Percentiles rank a stretch among this genome's conserved stretches.
Conservation (phyloP, 2,329 filamentous ascomycete genomes). For the Monosporascus ibericus region DNA sequence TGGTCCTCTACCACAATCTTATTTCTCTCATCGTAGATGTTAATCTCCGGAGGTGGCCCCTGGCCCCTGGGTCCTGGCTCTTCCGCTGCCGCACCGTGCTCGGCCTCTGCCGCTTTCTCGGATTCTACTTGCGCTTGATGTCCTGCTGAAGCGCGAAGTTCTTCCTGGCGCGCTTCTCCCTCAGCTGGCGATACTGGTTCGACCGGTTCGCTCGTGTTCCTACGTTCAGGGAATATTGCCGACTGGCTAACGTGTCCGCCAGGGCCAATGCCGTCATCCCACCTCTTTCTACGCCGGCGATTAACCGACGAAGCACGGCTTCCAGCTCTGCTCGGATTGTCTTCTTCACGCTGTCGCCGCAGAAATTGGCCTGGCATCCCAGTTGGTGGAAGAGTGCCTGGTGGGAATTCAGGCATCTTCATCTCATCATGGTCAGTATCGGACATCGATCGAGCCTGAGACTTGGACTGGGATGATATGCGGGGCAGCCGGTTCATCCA, state of each 20-base stretch:
- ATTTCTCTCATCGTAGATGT: constrained; percentile 76
- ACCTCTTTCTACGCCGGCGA: constrained; percentile 59
- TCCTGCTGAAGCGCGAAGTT: constrained; percentile 1
- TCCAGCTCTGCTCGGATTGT: constrained; percentile 43
- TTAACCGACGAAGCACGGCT: constrained; percentile 58
- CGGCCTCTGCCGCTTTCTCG: constrained; percentile 19
- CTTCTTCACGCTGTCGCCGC: constrained; percentile 75
- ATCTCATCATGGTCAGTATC: constrained; percentile 64
- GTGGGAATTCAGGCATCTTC: constrained; percentile 55
- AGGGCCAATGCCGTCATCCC: constrained; percentile 65
- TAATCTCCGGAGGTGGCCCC: constrained; percentile 32
- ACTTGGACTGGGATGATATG: constrained; percentile 62
- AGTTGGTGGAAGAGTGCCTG: constrained; percentile 65
- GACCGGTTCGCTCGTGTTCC: constrained; percentile 21
- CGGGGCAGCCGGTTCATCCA: constrained; percentile 93
- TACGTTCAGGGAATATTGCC: constrained; percentile 69
- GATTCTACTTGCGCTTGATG: constrained; percentile 10
- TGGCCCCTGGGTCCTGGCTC: constrained; percentile 7
- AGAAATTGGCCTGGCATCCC: constrained; percentile 72
- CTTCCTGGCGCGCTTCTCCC: constrained; percentile 8
- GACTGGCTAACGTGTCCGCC: constrained; percentile 88
- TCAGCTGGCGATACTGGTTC: constrained; percentile 28
- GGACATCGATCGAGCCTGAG: constrained; percentile 79
- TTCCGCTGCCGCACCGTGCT: constrained; percentile 10
- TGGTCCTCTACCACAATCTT: constrained; percentile 77